Evolutionary conservation across 176 grass and related monocot genomes (phyloP), one percentile per base, ranked within the genome.

Genomic region (Oryza longistaminata): DNA sequence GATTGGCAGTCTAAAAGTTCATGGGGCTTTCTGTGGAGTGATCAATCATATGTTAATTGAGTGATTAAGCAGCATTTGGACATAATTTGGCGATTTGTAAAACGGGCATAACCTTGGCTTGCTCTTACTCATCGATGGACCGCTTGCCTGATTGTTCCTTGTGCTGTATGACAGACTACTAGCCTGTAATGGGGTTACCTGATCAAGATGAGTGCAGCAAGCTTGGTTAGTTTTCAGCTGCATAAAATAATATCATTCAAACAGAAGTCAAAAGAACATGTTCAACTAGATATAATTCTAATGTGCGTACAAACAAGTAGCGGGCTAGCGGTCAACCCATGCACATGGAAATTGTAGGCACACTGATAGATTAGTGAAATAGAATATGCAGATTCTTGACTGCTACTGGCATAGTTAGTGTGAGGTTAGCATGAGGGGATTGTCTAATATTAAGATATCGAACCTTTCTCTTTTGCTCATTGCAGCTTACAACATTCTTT

Each of bases 391-490:
- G 5, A 37, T 37, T 37, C 35, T 37, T 7, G 35, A 37, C 35
- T 37, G 35, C 35, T 37, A 37, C 35, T 37, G 35, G 5, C 35
- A 37, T 37, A 37, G 35, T 37, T 37, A 37, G 27, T 29, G 21
- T 14, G 15, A 85, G 43, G 33, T 39, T 39, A 37, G 21, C 31
- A 50, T 4, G 5, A 74, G 29, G 16, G 67, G 52, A 65, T 50
- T 49, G 34, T 9, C 24, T 37, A 37, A 44, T 31, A n/a, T 17
- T 48, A 64, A 66, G 10, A 73, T n/a, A 46, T 83, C 68, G 0
- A 62, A 90, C 88, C 79, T 86, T 87, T 83, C 68, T 83, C 7
- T 68, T 74, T 74, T 78, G 73, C 73, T 86, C 74, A 66, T 49
- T 79, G 74, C 35, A 49, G 70, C 62, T 83, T 26, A 24, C 21